phyloP scores from a whole-genome alignment of 2,329 filamentous ascomycete species.

The Xylariaceae sp. region DNA sequence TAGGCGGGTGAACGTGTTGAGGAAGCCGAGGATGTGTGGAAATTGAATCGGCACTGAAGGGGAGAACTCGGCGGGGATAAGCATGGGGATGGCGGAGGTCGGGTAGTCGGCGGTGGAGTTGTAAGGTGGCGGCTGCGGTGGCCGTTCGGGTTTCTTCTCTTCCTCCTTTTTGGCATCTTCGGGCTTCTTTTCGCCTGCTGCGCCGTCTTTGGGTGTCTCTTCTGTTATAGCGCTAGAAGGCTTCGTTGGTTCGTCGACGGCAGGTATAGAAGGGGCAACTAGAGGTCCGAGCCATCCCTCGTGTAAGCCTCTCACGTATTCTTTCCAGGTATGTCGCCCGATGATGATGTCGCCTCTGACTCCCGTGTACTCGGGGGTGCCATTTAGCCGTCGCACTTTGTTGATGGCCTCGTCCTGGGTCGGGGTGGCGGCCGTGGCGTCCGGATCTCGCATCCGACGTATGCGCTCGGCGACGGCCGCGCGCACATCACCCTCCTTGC shows the following conservation, averaged over 20 bases:
- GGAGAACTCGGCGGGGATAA: constrained; percentile 66
- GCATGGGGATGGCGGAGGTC: constrained; percentile 57
- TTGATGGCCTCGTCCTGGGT: constrained; percentile 59
- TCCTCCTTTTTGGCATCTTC: constrained; percentile 44
- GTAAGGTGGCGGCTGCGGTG: constrained; percentile 65
- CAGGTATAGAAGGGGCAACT: constrained; percentile 50
- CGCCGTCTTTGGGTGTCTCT: constrained; percentile 8
- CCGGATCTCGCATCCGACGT: constrained; percentile 61
- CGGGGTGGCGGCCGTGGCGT: constrained; percentile 41
- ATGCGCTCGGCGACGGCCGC: constrained; percentile 84
- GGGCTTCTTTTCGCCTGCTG: constrained; percentile 30
- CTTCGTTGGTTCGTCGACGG: constrained; percentile 15
- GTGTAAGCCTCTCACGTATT: constrained; percentile 88
- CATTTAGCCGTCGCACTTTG: constrained; percentile 59
- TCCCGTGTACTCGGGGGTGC: constrained; percentile 67
- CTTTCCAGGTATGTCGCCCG: constrained; percentile 93
- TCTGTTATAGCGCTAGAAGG: not conserved
- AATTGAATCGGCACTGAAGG: constrained; percentile 70
- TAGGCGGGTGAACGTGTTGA: constrained; percentile 81
- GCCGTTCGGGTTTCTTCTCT: constrained; percentile 53
- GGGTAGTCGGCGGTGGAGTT: constrained; percentile 70
- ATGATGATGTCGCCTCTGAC: constrained; percentile 81
- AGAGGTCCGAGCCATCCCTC: constrained; percentile 94
- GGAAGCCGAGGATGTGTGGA: constrained; percentile 88
- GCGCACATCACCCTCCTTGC: constrained; percentile 87